phyloP scores from a whole-genome alignment of 331 rosid genomes.

The Cydonia oblonga region DNA sequence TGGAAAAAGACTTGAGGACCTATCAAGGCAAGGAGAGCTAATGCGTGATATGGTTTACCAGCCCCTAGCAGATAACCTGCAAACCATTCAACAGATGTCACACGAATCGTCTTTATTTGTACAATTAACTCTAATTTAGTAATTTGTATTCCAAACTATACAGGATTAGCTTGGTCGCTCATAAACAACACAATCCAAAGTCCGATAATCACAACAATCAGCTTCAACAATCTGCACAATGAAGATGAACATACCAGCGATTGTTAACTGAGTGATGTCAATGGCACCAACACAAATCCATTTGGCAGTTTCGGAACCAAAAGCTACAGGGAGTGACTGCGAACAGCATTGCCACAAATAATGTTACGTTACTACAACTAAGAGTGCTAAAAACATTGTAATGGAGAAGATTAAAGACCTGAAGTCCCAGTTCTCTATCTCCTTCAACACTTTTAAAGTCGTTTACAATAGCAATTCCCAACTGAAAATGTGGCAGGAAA shows the following conservation, averaged over 20 bases:
- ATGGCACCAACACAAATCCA: conserved; percentile 98
- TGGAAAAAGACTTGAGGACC: conserved; percentile 81
- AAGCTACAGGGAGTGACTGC: conserved; percentile 96
- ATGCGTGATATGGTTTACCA: conserved; percentile 76
- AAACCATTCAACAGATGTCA: not conserved
- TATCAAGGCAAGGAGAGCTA: conserved; percentile 69
- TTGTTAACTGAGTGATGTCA: conserved; percentile 76
- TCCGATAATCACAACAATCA: not conserved
- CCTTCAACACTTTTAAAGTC: conserved; percentile 97
- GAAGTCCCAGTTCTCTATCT: conserved; percentile 94
- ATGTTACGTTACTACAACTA: conserved; percentile 4
- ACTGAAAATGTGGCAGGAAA: conserved; percentile 30
- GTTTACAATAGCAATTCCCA: conserved; percentile 93
- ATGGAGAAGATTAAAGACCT: conserved; percentile 37
- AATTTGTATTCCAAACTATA: not conserved
- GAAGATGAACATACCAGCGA: conserved; percentile 44
- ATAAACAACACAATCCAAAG: not conserved
- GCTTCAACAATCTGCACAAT: not conserved
- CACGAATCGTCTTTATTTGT: not conserved
- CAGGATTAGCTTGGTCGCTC: not conserved
- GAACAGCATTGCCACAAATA: conserved; percentile 21
- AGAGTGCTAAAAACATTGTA: not conserved
- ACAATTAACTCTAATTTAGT: not conserved
- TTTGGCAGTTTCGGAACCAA: conserved; percentile 88
- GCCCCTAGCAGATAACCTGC: conserved; percentile 89